Conservation (phyloP, 2,329 filamentous ascomycete species). For the Dichotomopilus funicola region DNA sequence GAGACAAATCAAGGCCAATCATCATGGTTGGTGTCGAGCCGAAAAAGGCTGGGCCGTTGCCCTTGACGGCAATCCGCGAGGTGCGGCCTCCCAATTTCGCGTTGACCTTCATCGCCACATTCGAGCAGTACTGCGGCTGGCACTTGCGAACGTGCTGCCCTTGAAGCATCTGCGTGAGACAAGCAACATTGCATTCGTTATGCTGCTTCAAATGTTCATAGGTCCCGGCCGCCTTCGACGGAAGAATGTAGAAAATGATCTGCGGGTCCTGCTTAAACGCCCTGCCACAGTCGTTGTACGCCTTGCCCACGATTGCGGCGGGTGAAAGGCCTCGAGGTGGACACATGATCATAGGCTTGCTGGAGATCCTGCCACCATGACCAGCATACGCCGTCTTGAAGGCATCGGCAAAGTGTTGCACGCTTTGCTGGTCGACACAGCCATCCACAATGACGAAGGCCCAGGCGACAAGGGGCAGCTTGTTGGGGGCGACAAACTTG, state of each 20-base stretch:
- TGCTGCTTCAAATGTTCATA: constrained; percentile 89
- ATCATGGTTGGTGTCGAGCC: constrained; percentile 60
- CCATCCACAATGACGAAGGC: constrained; percentile 61
- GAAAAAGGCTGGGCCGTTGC: constrained; percentile 36
- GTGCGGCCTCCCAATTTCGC: constrained; percentile 87
- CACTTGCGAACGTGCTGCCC: constrained; percentile 60
- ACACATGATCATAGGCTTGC: constrained; percentile 32
- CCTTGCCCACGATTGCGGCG: constrained; percentile 45
- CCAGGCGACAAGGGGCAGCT: constrained; percentile 61
- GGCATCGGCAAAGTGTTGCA: constrained; percentile 46
- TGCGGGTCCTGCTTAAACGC: constrained; percentile 55
- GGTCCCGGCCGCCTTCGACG: constrained; percentile 59
- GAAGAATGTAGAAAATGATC: constrained; percentile 73
- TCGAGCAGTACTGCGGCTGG: constrained; percentile 80
- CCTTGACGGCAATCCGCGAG: constrained; percentile 36
- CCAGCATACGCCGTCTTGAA: constrained; percentile 42
- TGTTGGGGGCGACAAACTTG: constrained; percentile 65
- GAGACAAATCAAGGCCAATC: constrained; percentile 87
- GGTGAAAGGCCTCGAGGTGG: constrained; percentile 28
- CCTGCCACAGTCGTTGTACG: constrained; percentile 50
- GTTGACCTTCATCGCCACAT: constrained; percentile 95
- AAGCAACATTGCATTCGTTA: constrained; percentile 76
- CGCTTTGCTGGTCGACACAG: constrained; percentile 47
- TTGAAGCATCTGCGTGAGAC: constrained; percentile 78
- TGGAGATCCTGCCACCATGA: constrained; percentile 43